Evolutionary conservation across 352 stramenopile species (phyloP).

Genomic region (Phytophthora syringae): DNA sequence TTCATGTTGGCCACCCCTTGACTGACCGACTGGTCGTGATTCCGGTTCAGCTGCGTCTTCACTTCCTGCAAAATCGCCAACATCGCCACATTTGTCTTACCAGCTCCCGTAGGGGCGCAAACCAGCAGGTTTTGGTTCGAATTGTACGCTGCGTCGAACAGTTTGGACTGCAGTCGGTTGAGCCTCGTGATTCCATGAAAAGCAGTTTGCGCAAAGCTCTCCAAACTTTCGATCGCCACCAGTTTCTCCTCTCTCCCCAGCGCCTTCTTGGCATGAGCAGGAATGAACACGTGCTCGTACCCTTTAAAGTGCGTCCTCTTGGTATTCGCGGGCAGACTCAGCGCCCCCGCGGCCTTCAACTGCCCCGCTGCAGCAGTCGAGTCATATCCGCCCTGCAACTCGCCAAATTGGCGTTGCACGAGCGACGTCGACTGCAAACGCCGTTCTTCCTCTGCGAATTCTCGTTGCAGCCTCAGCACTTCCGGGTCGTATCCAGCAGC

Average conservation of each 20-base stretch:
- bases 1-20: conserved; percentile 83
- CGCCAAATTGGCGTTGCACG: conserved; percentile 78
- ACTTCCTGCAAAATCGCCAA: conserved; percentile 95
- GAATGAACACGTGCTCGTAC: conserved; percentile 87
- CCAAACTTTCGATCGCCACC: conserved; percentile 68
- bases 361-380: conserved; percentile 68
- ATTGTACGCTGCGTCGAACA: conserved; percentile 97
- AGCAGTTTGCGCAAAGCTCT: conserved; percentile 78
- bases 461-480: conserved; percentile 73
- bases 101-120: conserved; percentile 91
- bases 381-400: conserved; percentile 75
- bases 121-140: conserved; percentile 98
- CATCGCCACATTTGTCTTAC: conserved; percentile 99
- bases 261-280: conserved; percentile 69
- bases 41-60: conserved; percentile 68
- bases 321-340: conserved; percentile 64
- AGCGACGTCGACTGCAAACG: conserved; percentile 70
- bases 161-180: conserved; percentile 98
- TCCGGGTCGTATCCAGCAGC: conserved; percentile 80
- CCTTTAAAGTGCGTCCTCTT: conserved; percentile 82
- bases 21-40: conserved; percentile 29
- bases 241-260: conserved; percentile 61
- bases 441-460: conserved; percentile 73
- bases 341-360: conserved; percentile 56
- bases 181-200: conserved; percentile 85